A percentile compares a stretch with the other conserved stretches of the same genome.
These are phyloP conservation scores for Trichoderma parareesei DNA, from an alignment of 495 filamentous ascomycete genomes.

Conservation along the genomic window DNA sequence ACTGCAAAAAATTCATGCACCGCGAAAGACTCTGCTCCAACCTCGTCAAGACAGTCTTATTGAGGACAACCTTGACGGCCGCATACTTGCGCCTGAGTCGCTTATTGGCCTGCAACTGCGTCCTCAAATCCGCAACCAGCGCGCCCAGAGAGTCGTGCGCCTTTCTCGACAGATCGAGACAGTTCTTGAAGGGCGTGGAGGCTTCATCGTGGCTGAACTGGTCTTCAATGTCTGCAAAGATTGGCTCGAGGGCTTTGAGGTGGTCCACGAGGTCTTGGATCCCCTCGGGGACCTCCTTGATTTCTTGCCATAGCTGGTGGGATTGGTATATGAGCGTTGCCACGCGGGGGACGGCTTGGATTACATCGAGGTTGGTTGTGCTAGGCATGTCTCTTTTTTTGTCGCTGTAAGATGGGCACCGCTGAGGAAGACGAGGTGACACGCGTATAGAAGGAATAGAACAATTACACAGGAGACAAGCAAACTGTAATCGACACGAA, in stretches of 20 bases:
- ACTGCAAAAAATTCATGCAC: conserved; percentile 2
- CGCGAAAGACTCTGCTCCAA: background rate
- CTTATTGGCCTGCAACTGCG: background rate
- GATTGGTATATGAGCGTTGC: conserved; percentile 1
- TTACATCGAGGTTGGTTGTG: conserved; percentile 1
- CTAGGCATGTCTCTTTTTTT: background rate
- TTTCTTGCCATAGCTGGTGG: conserved; percentile 6
- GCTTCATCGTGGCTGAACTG: background rate
- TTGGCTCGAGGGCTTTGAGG: background rate
- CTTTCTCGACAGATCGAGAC: background rate
- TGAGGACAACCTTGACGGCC: background rate
- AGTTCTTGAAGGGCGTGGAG: background rate
- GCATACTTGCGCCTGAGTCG: background rate
- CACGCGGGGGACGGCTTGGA: background rate
- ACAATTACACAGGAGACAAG: background rate
- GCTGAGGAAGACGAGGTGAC: background rate
- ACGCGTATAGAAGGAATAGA: background rate
- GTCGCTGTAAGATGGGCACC: background rate
- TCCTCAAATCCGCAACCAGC: background rate
- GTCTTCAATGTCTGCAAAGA: background rate
- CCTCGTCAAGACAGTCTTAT: background rate
- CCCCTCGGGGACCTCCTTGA: background rate
- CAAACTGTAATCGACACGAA: background rate
- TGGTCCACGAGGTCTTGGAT: background rate
- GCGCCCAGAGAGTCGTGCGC: background rate